A percentile compares a stretch with the other conserved stretches of the same genome.
phyloP scores from a whole-genome alignment of 805 yeast species.

The Candida boleticola region DNA sequence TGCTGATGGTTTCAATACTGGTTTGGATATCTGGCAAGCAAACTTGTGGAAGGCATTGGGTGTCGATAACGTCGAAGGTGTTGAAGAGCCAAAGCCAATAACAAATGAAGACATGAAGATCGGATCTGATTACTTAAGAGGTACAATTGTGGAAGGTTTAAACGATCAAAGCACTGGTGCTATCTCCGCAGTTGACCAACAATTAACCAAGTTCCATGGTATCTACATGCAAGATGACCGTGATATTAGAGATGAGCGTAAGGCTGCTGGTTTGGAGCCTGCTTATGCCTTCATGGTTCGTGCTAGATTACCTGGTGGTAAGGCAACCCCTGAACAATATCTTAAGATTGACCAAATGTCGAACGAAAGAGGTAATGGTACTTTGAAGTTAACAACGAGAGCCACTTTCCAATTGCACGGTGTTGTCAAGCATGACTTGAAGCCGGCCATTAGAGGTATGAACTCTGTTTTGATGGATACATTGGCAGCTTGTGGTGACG shows the following conservation, averaged over 20 bases:
- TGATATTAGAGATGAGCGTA: slow-evolving; percentile 90
- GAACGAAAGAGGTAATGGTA: slow-evolving; percentile 83
- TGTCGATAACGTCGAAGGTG: slow-evolving; percentile 76
- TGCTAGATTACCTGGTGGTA: slow-evolving; percentile 92
- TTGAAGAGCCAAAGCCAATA: slow-evolving; percentile 84
- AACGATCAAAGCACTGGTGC: slow-evolving; percentile 84
- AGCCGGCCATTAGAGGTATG: slow-evolving; percentile 90
- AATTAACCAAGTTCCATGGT: slow-evolving; percentile 95
- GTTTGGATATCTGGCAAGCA: slow-evolving; percentile 85
- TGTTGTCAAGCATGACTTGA: slow-evolving; percentile 82
- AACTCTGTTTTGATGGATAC: slow-evolving; percentile 89
- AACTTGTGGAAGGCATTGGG: slow-evolving; percentile 85
- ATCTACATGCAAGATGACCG: slow-evolving; percentile 98
- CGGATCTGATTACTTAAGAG: slow-evolving; percentile 83
- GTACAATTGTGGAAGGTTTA: slow-evolving; percentile 87
- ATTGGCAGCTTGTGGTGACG: slow-evolving; percentile 98
- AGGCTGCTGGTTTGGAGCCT: slow-evolving; percentile 90
- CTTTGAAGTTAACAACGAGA: slow-evolving; percentile 91
- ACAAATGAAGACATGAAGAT: slow-evolving; percentile 96
- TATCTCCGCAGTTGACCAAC: slow-evolving; percentile 86
- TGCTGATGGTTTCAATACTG: slow-evolving; percentile 92
- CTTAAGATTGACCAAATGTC: slow-evolving; percentile 79
- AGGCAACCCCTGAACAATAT: slow-evolving; percentile 87
- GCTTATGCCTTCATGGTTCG: slow-evolving; percentile 97
- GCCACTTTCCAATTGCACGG: slow-evolving; percentile 98